Conservation (phyloP, 169 alveolate genomes). For the Amoebophrya sp. region DNA sequence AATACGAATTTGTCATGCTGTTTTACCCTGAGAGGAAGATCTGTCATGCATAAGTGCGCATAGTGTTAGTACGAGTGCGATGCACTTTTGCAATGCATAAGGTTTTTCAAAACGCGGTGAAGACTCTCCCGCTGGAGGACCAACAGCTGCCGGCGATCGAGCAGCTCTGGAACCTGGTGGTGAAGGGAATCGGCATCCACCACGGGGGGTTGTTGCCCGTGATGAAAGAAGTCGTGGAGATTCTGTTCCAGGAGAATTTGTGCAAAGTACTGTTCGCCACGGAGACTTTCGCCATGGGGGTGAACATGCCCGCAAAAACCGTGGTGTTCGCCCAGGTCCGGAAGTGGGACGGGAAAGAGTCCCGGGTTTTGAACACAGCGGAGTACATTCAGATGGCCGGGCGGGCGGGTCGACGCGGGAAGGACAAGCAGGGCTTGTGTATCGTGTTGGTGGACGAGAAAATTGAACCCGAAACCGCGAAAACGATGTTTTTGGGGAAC, state of each 20-base stretch:
- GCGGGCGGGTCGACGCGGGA: constrained; percentile 99
- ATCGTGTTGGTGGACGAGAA: constrained; percentile 89
- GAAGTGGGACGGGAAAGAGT: constrained; percentile 84
- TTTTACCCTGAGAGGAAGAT: too few species aligned
- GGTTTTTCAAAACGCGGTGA: constrained; percentile 91
- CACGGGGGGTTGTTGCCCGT: constrained; percentile 91
- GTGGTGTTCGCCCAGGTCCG: constrained; percentile 79
- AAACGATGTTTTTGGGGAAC: constrained; percentile 68
- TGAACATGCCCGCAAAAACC: constrained; percentile 99
- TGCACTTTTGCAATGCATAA: too few species aligned
- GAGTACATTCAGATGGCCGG: constrained; percentile 97
- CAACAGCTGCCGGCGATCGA: constrained; percentile 49
- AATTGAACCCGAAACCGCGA: constrained; percentile 88
- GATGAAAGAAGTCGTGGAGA: constrained; percentile 69
- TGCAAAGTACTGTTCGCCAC: constrained; percentile 94
- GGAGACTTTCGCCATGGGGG: constrained; percentile 99
- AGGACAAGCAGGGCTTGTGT: constrained; percentile 93
- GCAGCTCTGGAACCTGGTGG: constrained; percentile 43
- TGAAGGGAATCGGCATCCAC: constrained; percentile 84
- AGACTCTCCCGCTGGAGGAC: constrained; percentile 88
- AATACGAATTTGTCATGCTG: too few species aligned
- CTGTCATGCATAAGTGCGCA: too few species aligned
- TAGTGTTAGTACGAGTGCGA: too few species aligned
- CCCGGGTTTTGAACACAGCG: constrained; percentile 77
- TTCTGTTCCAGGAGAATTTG: constrained; percentile 70